phyloP scores from a whole-genome alignment of 495 filamentous ascomycete species.

The Tuber magnatum region DNA sequence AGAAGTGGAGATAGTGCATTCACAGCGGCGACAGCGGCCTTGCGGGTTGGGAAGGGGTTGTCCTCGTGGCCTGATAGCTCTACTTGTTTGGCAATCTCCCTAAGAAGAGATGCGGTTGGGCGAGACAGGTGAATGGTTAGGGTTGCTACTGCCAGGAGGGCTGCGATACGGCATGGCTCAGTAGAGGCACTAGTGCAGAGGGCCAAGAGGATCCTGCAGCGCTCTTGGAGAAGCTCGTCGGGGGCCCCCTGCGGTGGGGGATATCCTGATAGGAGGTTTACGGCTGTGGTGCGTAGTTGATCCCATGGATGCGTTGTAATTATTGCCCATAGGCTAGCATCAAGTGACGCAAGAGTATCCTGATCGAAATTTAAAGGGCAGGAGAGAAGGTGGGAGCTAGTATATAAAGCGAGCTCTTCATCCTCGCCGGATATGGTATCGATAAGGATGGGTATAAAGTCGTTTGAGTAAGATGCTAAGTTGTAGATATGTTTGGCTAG shows the following conservation, averaged over 20 bases:
- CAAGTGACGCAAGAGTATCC: conserved; percentile 7
- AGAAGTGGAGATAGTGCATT: conserved; percentile 18
- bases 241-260: not conserved
- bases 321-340: conserved; percentile 19
- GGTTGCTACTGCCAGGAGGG: conserved; percentile 16
- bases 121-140: conserved; percentile 12
- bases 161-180: conserved; percentile 28
- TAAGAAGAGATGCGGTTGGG: conserved; percentile 4
- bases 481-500: conserved; percentile 20
- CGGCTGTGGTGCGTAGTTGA: conserved; percentile 26
- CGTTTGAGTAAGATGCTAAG: not conserved
- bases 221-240: conserved; percentile 5
- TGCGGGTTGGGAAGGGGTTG: conserved; percentile 22
- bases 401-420: conserved; percentile 24
- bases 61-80: conserved; percentile 25
- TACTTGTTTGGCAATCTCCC: conserved; percentile 13
- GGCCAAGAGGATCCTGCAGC: conserved; percentile 13
- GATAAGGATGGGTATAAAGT: not conserved
- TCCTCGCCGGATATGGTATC: conserved; percentile 14
- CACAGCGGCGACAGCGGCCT: conserved; percentile 27
- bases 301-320: conserved; percentile 22
- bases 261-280: conserved; percentile 22
- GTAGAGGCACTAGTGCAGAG: conserved; percentile 15
- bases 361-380: conserved; percentile 12
- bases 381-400: conserved; percentile 10